Evolutionary conservation across 2,329 filamentous ascomycete genomes (phyloP).

Genomic region (Exophiala xenobiotica): DNA sequence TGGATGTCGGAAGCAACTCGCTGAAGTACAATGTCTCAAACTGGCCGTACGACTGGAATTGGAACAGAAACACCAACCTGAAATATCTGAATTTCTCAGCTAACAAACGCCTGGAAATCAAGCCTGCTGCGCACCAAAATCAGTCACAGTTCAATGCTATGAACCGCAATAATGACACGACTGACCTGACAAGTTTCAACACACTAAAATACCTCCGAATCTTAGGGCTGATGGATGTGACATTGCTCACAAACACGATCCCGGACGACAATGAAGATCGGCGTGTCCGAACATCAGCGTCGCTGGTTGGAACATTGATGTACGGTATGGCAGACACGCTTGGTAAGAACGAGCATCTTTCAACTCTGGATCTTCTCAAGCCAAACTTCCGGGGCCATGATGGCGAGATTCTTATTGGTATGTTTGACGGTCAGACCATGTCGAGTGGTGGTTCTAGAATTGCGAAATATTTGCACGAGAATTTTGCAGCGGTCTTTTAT

Average conservation of each 20-base stretch:
- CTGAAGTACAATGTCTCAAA: conserved; percentile 99
- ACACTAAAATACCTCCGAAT: conserved; percentile 80
- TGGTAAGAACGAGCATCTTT: conserved; percentile 89
- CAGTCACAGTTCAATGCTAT: conserved; percentile 57
- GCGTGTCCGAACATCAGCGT: conserved; percentile 95
- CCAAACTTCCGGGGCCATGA: conserved; percentile 88
- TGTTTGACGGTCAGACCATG: conserved; percentile 92
- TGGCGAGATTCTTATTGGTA: conserved; percentile 83
- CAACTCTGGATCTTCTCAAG: conserved; percentile 92
- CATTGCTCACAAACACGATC: conserved; percentile 85
- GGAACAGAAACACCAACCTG: conserved; percentile 96
- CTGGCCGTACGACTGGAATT: conserved; percentile 99
- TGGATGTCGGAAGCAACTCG: conserved; percentile 92
- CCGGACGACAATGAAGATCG: conserved; percentile 94
- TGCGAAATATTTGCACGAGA: conserved; percentile 93
- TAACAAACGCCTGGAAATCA: conserved; percentile 93
- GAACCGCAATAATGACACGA: conserved; percentile 44
- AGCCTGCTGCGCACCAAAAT: conserved; percentile 43
- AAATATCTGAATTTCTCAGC: conserved; percentile 95
- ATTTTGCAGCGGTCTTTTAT: conserved; percentile 82
- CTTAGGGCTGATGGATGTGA: conserved; percentile 96
- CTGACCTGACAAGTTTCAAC: conserved; percentile 86
- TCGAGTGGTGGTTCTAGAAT: conserved; percentile 90
- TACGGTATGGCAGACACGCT: conserved; percentile 98
- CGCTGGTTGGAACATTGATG: conserved; percentile 80